Evolutionary conservation across 1,284 basidiomycete genomes (phyloP).

Genomic region (Trichosporon inkin): DNA sequence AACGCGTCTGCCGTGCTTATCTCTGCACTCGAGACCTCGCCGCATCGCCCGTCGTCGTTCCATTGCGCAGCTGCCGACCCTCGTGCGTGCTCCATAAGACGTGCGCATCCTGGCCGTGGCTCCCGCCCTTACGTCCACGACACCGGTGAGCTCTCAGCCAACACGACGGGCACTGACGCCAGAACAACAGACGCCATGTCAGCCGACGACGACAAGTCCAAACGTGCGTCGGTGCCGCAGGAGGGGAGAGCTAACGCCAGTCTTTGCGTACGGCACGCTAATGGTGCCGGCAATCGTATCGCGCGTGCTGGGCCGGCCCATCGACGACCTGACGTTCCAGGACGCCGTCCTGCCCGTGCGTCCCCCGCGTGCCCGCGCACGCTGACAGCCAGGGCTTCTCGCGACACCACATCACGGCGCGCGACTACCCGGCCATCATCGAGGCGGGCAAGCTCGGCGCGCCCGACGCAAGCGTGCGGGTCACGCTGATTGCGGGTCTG

Average conservation of each 20-base stretch:
- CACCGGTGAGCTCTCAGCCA: too few species aligned
- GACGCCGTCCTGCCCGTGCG: conserved; percentile 53
- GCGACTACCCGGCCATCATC: conserved; percentile 75
- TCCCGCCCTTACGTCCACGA: too few species aligned
- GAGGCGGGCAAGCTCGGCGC: conserved; percentile 26
- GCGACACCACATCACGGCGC: conserved; percentile 61
- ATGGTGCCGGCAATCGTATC: conserved; percentile 67
- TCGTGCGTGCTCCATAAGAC: too few species aligned
- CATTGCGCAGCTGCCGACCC: too few species aligned
- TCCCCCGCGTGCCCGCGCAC: conserved; percentile 2
- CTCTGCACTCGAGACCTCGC: not conserved
- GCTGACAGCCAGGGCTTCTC: conserved; percentile 61
- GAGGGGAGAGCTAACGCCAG: conserved; percentile 36
- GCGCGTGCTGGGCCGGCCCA: conserved; percentile 61
- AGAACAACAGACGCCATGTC: conserved; percentile 18
- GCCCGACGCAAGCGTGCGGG: conserved; percentile 61
- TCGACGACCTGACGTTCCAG: conserved; percentile 57
- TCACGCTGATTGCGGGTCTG: conserved; percentile 66
- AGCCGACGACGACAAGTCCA: conserved; percentile 6
- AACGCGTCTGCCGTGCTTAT: not conserved
- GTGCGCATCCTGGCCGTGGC: too few species aligned
- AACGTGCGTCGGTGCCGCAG: conserved; percentile 7
- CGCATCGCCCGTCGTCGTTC: too few species aligned
- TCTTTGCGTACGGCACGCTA: conserved; percentile 84
- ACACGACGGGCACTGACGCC: too few species aligned